Conservation (phyloP, 306 rosid species). For the Vigna hirtella region DNA sequence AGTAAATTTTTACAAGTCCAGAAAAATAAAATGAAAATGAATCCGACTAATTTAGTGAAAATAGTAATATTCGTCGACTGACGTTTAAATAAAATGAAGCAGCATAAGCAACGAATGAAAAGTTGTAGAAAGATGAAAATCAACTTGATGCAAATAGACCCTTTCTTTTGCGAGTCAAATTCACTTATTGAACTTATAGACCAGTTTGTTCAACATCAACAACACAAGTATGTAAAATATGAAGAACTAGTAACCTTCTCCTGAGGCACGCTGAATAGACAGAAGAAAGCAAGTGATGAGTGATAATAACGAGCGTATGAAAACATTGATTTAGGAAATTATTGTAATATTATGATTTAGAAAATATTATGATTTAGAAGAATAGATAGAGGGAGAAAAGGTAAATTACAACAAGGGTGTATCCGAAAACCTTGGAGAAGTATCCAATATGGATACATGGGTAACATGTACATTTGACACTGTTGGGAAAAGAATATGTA, state of each 20-base stretch:
- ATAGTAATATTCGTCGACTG: not conserved
- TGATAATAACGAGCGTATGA: not conserved
- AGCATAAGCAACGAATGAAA: not conserved
- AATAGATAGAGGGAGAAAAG: not conserved
- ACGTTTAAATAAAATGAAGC: not conserved
- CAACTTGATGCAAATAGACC: not conserved
- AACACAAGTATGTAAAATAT: not conserved
- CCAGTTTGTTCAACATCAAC: not conserved
- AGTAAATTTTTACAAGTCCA: not conserved
- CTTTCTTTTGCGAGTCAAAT: not conserved
- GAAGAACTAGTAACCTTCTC: no score
- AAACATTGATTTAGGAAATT: conserved; percentile 8
- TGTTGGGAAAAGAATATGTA: conserved; percentile 49
- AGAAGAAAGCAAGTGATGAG: not conserved
- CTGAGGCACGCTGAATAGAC: not conserved
- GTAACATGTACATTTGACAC: not conserved
- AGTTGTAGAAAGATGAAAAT: not conserved
- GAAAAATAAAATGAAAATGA: not conserved
- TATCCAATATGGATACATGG: conserved; percentile 27
- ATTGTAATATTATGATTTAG: conserved; percentile 16
- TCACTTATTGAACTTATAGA: not conserved
- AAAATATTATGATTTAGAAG: conserved; percentile 5
- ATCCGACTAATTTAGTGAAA: not conserved
- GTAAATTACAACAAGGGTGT: not conserved
- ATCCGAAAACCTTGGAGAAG: conserved; percentile 2